Percentiles rank a stretch among this genome's conserved stretches.
These are phyloP conservation scores for Scheffersomyces spartinae DNA, from an alignment of 805 yeast species.

Conservation along the genomic window DNA sequence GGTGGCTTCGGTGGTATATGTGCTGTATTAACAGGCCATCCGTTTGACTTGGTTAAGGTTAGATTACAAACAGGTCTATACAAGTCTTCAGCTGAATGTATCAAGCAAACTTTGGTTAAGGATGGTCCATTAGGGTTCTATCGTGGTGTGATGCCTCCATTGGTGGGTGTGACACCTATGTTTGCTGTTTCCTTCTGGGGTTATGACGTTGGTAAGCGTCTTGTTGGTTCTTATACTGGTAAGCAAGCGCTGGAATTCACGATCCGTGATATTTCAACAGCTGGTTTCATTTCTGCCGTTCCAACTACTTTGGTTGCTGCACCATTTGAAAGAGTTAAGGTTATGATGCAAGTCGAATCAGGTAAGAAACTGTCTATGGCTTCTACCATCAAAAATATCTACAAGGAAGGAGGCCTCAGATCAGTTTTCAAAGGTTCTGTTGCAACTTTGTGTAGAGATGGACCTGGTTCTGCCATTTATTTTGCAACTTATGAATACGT, in stretches of 20 bases:
- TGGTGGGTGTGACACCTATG: conserved; percentile 96
- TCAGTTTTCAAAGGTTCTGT: conserved; percentile 85
- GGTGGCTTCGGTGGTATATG: conserved; percentile 97
- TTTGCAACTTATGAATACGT: conserved; percentile 88
- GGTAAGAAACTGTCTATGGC: conserved; percentile 36
- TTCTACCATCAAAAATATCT: conserved; percentile 54
- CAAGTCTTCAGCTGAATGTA: conserved; percentile 52
- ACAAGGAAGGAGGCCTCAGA: conserved; percentile 67
- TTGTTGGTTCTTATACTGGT: conserved; percentile 41
- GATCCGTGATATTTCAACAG: conserved; percentile 67
- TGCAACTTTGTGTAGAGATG: conserved; percentile 92
- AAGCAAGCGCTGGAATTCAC: conserved; percentile 34
- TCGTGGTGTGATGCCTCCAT: conserved; percentile 89
- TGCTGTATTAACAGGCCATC: conserved; percentile 93
- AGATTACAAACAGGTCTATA: conserved; percentile 78
- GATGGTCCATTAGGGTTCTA: conserved; percentile 78
- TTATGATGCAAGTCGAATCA: conserved; percentile 67
- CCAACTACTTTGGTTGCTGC: conserved; percentile 97
- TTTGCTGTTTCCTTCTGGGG: conserved; percentile 99
- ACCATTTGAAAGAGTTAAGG: conserved; percentile 93
- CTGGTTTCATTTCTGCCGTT: conserved; percentile 89
- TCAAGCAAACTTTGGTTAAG: conserved; percentile 53
- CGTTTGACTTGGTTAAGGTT: conserved; percentile 88
- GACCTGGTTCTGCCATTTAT: conserved; percentile 93
- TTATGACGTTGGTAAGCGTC: conserved; percentile 79